Evolutionary conservation across 2,329 filamentous ascomycete species (phyloP).

Genomic region (Stagonosporopsis tanaceti): DNA sequence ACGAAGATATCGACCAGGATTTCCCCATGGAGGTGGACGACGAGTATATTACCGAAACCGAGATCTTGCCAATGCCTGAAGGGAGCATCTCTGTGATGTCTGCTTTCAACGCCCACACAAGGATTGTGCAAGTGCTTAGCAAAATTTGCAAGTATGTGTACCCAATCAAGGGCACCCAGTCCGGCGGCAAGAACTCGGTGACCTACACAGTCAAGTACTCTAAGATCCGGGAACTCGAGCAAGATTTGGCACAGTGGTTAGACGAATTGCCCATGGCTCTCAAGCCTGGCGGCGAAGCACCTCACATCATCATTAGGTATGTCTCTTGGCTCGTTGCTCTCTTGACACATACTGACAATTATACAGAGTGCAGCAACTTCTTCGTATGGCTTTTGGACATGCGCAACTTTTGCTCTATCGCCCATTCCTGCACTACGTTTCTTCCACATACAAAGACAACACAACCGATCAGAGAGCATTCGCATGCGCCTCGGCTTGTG

Average conservation of each 20-base stretch:
- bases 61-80: slow-evolving; percentile 62
- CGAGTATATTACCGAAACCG: slow-evolving; percentile 59
- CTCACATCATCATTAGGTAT: slow-evolving; percentile 78
- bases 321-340: slow-evolving; percentile 33
- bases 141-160: slow-evolving; percentile 72
- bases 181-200: slow-evolving; percentile 50
- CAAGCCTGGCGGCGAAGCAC: slow-evolving; percentile 79
- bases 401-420: slow-evolving; percentile 84
- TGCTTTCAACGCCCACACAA: slow-evolving; percentile 67
- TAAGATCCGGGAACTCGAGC: slow-evolving; percentile 70
- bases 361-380: slow-evolving; percentile 70
- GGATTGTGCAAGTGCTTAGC: slow-evolving; percentile 63
- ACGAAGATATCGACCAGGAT: slow-evolving; percentile 60
- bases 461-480: slow-evolving; percentile 78
- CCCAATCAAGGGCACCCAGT: slow-evolving; percentile 62
- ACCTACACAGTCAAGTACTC: slow-evolving; percentile 70
- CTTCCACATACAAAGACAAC: slow-evolving; percentile 61
- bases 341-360: slow-evolving; percentile 15
- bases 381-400: slow-evolving; percentile 82
- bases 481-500: slow-evolving; percentile 73
- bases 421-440: slow-evolving; percentile 84
- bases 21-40: slow-evolving; percentile 58
- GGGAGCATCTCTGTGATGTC: slow-evolving; percentile 65
- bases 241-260: slow-evolving; percentile 69
- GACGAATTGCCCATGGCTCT: slow-evolving; percentile 75